These are phyloP conservation scores for Ceratonia siliqua DNA, from an alignment of 306 rosid species.

Conservation along the genomic window DNA sequence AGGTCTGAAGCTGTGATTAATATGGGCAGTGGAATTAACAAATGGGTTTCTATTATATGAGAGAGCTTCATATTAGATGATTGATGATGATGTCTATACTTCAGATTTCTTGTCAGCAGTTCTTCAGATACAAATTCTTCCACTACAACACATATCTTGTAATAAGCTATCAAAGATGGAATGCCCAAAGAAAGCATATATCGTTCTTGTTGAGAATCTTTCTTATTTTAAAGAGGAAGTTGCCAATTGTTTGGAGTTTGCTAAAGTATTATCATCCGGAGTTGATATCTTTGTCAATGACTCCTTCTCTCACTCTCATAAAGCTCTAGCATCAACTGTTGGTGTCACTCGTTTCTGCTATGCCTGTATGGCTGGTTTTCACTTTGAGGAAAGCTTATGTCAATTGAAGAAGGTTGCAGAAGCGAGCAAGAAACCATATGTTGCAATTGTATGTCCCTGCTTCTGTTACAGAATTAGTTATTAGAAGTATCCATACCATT, in stretches of 20 bases:
- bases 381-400: slow-evolving; percentile 67
- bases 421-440: slow-evolving; percentile 61
- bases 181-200: slow-evolving; percentile 48
- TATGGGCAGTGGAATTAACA: neutral
- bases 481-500: slow-evolving; percentile 6
- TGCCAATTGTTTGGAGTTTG: slow-evolving; percentile 71
- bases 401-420: slow-evolving; percentile 52
- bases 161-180: slow-evolving; percentile 38
- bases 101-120: slow-evolving; percentile 63
- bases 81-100: slow-evolving; percentile 33
- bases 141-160: slow-evolving; percentile 43
- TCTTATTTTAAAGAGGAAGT: slow-evolving; percentile 72
- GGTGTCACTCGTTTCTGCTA: slow-evolving; percentile 82
- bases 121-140: slow-evolving; percentile 64
- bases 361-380: slow-evolving; percentile 81
- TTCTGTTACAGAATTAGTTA: slow-evolving; percentile 26
- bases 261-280: slow-evolving; percentile 59
- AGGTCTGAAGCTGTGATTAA: neutral
- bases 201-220: slow-evolving; percentile 75
- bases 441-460: slow-evolving; percentile 71
- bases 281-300: slow-evolving; percentile 89
- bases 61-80: slow-evolving; percentile 14
- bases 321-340: slow-evolving; percentile 83
- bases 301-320: slow-evolving; percentile 76
- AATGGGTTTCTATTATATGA: slow-evolving; percentile 8